Evolutionary conservation across 202 grass and related monocot species (phyloP), one percentile per base, ranked within the genome.

Genomic region (Digitaria exilis): DNA sequence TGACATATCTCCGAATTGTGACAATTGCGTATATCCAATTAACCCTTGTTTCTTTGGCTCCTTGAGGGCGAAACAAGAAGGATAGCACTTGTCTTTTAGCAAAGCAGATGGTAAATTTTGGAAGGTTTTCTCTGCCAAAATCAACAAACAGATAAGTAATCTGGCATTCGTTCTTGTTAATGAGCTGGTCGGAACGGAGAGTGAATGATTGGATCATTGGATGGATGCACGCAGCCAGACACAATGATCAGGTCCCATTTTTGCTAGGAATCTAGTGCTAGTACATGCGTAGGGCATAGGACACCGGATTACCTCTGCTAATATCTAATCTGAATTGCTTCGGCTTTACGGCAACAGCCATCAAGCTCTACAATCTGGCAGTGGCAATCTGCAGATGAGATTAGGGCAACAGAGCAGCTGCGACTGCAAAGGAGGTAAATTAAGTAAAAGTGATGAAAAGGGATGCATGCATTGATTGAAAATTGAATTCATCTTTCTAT

Each of bases 141-240:
- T 22, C 34, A 22, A 67, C 34, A 17, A 21, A 39, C 6, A 14
- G 34, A 4, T 65, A 37, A 65, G 3, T 10, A 21, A 41, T n/a
- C 32, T 21, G 21, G 32, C 34, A 67, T 22, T 41, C 37, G 24
- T 18, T 41, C 37, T 43, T 18, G 56, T 7, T 11, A 26, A 28
- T 28, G n/a, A 59, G 24, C 28, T 59, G 56, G 24, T 28, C 14
- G 22, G 56, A 26, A 22, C 12, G 26, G 69, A 50, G 15, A 18
- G 7, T 11, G 69, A 50, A 18, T 52, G 45, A 73, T 29, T 46
- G 42, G 68, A 54, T 54, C 46, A 73, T 22, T 73, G 29, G 29
- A 34, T 35, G 46, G 46, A 73, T 8, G 71, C 71, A 55, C 48
- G 71, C 49, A 55, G 71, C 18, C 48, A 55, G 49, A 74, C 71